These are phyloP conservation scores for Apium graveolens DNA, from an alignment of 129 eudicot genomes.

Conservation along the genomic window DNA sequence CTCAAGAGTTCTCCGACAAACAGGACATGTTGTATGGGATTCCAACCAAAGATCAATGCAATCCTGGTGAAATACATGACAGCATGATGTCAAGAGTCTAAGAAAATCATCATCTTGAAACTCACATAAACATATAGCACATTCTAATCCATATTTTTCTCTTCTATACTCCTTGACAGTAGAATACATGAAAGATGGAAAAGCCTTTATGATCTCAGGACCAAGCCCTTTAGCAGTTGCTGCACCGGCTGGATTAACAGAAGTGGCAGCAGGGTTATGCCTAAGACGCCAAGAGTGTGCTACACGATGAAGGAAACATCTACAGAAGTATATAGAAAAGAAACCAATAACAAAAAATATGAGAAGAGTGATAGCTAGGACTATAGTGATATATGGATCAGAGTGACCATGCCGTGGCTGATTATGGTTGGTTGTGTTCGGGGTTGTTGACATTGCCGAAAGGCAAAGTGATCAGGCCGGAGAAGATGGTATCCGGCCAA, in stretches of 20 bases:
- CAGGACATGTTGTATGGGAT: constrained; percentile 76
- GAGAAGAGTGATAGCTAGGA: constrained; percentile 50
- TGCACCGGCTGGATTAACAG: constrained; percentile 16
- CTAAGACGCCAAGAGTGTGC: constrained; percentile 36
- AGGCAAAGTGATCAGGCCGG: constrained; percentile 36
- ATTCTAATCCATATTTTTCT: constrained; percentile 64
- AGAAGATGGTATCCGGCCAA: constrained; percentile 40
- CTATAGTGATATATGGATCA: constrained; percentile 42
- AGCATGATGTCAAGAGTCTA: constrained; percentile 51
- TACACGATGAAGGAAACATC: constrained; percentile 58
- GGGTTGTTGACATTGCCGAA: constrained; percentile 33
- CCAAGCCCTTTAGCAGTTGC: constrained; percentile 35
- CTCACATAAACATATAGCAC: constrained; percentile 78
- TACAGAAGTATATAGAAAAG: constrained; percentile 51
- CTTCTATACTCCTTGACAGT: constrained; percentile 49
- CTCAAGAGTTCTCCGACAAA: constrained; percentile 60
- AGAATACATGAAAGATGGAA: constrained; percentile 60
- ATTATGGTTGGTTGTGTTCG: constrained; percentile 15
- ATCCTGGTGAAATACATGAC: constrained; percentile 82
- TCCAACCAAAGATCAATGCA: constrained; percentile 85
- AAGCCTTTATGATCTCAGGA: constrained; percentile 35
- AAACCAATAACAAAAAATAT: constrained; percentile 49
- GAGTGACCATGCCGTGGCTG: constrained; percentile 24
- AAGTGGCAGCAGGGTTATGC: constrained; percentile 33
- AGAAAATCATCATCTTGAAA: constrained; percentile 49